phyloP scores from a whole-genome alignment of 495 filamentous ascomycete species.

The Trichoderma parareesei region DNA sequence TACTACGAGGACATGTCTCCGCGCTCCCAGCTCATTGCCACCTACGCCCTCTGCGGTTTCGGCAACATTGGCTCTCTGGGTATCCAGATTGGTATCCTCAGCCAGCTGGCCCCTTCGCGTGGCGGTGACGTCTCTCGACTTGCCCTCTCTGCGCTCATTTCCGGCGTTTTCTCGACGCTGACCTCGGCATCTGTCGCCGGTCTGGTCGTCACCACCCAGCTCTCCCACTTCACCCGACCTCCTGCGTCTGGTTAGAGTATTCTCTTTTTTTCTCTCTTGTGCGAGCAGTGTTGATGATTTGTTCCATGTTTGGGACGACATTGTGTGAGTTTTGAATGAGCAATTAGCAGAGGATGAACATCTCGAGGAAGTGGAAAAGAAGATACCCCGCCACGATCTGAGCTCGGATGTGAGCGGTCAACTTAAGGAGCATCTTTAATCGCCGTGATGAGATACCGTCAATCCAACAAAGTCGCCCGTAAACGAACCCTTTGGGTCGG shows the following conservation, averaged over 20 bases:
- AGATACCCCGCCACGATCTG: conserved; percentile 1
- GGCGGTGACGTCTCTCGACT: conserved; percentile 67
- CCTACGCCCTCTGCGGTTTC: conserved; percentile 67
- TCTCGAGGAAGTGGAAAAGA: background rate
- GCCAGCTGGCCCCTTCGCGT: conserved; percentile 67
- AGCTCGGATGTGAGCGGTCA: conserved; percentile 1
- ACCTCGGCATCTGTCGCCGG: conserved; percentile 78
- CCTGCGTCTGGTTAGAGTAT: background rate
- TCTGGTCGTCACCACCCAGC: conserved; percentile 14
- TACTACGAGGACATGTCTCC: conserved; percentile 49
- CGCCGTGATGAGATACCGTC: background rate
- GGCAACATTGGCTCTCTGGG: conserved; percentile 77
- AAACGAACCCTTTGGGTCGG: background rate
- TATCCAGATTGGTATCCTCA: conserved; percentile 78
- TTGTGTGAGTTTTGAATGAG: background rate
- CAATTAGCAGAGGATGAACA: background rate
- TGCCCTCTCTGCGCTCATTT: conserved; percentile 68
- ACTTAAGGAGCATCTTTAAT: background rate
- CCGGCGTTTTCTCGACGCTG: conserved; percentile 70
- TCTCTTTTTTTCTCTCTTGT: background rate
- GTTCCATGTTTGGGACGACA: background rate
- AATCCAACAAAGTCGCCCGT: background rate
- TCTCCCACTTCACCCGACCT: background rate
- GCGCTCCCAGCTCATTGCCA: conserved; percentile 65
- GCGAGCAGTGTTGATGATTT: background rate